Conservation (phyloP, 2,329 filamentous ascomycete species). For the Cladobotryum mycophilum region DNA sequence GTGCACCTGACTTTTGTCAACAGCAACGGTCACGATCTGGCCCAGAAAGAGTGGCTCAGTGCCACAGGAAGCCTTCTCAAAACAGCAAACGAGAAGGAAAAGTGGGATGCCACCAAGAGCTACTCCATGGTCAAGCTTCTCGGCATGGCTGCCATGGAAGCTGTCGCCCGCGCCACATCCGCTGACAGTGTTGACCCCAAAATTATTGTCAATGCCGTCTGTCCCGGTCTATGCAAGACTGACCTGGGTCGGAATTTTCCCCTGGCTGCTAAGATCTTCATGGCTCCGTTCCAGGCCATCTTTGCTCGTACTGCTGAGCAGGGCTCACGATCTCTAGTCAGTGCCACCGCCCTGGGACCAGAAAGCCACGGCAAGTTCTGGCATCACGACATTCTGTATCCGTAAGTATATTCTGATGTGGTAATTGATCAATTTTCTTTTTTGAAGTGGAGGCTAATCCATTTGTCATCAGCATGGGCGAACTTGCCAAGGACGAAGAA, state of each 20-base stretch:
- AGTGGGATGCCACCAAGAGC: slow-evolving; percentile 15
- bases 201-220: slow-evolving; percentile 37
- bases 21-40: slow-evolving; percentile 16
- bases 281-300: slow-evolving; percentile 25
- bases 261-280: slow-evolving; percentile 4
- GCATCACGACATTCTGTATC: slow-evolving; percentile 31
- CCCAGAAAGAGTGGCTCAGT: slow-evolving; percentile 11
- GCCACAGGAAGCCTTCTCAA: slow-evolving; percentile 12
- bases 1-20: slow-evolving; percentile 35
- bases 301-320: slow-evolving; percentile 35
- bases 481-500: not conserved
- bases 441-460: not conserved
- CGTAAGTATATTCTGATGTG: slow-evolving; percentile 20
- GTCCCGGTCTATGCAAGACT: slow-evolving; percentile 37
- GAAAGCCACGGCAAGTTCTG: slow-evolving; percentile 38
- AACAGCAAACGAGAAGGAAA: slow-evolving; percentile 11
- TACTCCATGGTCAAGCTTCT: slow-evolving; percentile 25
- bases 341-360: slow-evolving; percentile 32
- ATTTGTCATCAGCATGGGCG: not conserved
- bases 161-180: slow-evolving; percentile 20
- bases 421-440: not conserved
- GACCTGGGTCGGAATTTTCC: slow-evolving; percentile 32
- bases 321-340: slow-evolving; percentile 36
- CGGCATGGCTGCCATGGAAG: slow-evolving; percentile 32
- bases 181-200: not conserved